Conservation (phyloP, 306 rosid genomes). For the Acacia melanoxylon region DNA sequence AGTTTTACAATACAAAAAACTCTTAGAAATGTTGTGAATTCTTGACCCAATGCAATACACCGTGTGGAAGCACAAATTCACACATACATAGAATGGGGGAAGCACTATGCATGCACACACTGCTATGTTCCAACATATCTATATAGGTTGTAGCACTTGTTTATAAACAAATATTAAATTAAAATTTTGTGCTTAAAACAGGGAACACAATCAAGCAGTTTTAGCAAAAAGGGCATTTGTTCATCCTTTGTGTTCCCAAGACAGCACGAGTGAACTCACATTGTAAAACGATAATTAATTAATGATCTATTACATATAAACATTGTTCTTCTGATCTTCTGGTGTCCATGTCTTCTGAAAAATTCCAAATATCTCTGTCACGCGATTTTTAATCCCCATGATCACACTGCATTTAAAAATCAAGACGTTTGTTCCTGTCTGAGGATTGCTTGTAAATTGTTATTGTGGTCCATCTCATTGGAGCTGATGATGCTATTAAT, state of each 20-base stretch:
- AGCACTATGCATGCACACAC: slow-evolving; percentile 44
- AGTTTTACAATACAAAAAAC: neutral
- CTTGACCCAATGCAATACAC: slow-evolving; percentile 34
- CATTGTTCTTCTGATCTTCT: slow-evolving; percentile 42
- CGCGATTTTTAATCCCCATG: slow-evolving; percentile 64
- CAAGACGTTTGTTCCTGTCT: neutral
- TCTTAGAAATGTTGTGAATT: slow-evolving; percentile 32
- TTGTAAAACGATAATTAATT: slow-evolving; percentile 37
- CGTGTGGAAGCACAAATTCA: slow-evolving; percentile 41
- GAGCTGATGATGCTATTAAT: neutral
- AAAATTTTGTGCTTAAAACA: slow-evolving; percentile 19
- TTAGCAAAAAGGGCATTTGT: slow-evolving; percentile 42
- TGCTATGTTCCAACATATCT: slow-evolving; percentile 10
- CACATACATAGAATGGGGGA: slow-evolving; percentile 46
- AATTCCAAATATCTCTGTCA: slow-evolving; percentile 48
- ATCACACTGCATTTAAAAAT: slow-evolving; percentile 12
- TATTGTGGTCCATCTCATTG: slow-evolving; percentile 5
- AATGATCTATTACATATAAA: slow-evolving; percentile 8
- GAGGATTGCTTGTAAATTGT: neutral
- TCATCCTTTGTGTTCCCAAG: slow-evolving; percentile 57
- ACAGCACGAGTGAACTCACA: slow-evolving; percentile 73
- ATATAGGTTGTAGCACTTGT: neutral
- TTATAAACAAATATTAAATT: slow-evolving; percentile 17
- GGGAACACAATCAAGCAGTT: slow-evolving; percentile 56
- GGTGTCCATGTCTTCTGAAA: slow-evolving; percentile 69